Percentiles rank a stretch among this genome's conserved stretches.
Evolutionary conservation across 352 stramenopile genomes (phyloP).

Genomic region (Phytophthora citricola): DNA sequence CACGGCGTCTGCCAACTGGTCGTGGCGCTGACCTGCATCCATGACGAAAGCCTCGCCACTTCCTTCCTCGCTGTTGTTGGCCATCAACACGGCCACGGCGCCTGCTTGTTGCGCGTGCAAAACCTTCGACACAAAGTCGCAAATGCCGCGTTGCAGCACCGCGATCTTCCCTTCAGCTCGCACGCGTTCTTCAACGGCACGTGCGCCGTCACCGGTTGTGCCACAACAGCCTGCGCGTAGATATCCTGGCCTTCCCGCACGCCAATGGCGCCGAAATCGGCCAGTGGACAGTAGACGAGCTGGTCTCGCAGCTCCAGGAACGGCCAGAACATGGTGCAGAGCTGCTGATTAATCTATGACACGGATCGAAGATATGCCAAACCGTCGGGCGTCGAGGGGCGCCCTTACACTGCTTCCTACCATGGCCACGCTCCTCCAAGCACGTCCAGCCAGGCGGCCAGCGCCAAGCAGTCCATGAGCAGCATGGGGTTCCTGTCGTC

Average conservation of each 20-base stretch:
- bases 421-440: slow-evolving; percentile 18
- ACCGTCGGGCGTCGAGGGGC: slow-evolving; percentile 13
- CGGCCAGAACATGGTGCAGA: slow-evolving; percentile 67
- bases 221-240: slow-evolving; percentile 58
- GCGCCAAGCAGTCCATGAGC: slow-evolving; percentile 21
- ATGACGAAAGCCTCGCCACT: slow-evolving; percentile 68
- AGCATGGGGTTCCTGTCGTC: slow-evolving; percentile 34
- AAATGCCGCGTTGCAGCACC: slow-evolving; percentile 69
- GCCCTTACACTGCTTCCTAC: slow-evolving; percentile 4
- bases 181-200: slow-evolving; percentile 58
- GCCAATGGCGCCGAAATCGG: slow-evolving; percentile 58
- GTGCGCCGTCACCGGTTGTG: slow-evolving; percentile 63
- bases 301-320: slow-evolving; percentile 70
- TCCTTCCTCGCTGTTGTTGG: slow-evolving; percentile 47
- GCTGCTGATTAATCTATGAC: slow-evolving; percentile 1
- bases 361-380: slow-evolving; percentile 16
- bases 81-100: slow-evolving; percentile 71
- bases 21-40: slow-evolving; percentile 53
- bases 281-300: slow-evolving; percentile 71
- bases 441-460: slow-evolving; percentile 1
- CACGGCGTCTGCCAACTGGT: slow-evolving; percentile 35
- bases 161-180: slow-evolving; percentile 60
- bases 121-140: slow-evolving; percentile 85
- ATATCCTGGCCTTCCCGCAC: slow-evolving; percentile 59
- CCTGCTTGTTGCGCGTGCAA: slow-evolving; percentile 71